A percentile compares a stretch with the other conserved stretches of the same genome.
phyloP scores from a whole-genome alignment of 371 early-diverging fungal genomes.

The Apophysomyces ossiformis region DNA sequence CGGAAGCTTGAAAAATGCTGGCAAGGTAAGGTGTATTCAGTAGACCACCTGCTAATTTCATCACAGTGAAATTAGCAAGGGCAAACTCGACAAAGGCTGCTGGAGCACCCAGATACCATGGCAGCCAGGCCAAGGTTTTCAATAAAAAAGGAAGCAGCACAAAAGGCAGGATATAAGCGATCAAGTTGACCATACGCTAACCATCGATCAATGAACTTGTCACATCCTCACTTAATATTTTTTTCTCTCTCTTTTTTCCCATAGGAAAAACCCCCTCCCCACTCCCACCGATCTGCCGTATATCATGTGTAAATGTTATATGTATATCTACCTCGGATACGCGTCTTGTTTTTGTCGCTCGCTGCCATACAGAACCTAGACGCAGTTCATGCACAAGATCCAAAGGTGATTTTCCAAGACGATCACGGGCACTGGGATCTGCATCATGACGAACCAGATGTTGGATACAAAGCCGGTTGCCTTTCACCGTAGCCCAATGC shows the following conservation, averaged over 20 bases:
- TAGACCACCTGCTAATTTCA: conserved; percentile 42
- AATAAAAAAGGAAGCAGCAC: conserved; percentile 52
- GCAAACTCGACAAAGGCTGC: conserved; percentile 45
- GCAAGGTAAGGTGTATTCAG: conserved; percentile 69
- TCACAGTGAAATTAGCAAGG: conserved; percentile 49
- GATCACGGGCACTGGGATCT: conserved; percentile 66
- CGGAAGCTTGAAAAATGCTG: conserved; percentile 73
- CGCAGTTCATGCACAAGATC: conserved; percentile 10
- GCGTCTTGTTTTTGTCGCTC: background rate
- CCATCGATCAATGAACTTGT: background rate
- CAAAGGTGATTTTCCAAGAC: conserved; percentile 35
- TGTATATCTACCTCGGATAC: background rate
- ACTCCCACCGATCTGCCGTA: too few species aligned
- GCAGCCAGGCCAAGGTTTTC: conserved; percentile 51
- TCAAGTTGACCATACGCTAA: conserved; percentile 36
- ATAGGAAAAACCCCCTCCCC: too few species aligned
- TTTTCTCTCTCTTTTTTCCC: too few species aligned
- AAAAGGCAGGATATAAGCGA: conserved; percentile 65
- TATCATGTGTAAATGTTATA: too few species aligned
- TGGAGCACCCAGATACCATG: conserved; percentile 72
- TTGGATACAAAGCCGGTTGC: conserved; percentile 62
- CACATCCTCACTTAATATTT: too few species aligned
- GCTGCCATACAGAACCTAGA: background rate
- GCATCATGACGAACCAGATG: conserved; percentile 75
- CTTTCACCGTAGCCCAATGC: conserved; percentile 76